Evolutionary conservation across 768 basidiomycete genomes (phyloP).

Genomic region (Tulasnella sp.): DNA sequence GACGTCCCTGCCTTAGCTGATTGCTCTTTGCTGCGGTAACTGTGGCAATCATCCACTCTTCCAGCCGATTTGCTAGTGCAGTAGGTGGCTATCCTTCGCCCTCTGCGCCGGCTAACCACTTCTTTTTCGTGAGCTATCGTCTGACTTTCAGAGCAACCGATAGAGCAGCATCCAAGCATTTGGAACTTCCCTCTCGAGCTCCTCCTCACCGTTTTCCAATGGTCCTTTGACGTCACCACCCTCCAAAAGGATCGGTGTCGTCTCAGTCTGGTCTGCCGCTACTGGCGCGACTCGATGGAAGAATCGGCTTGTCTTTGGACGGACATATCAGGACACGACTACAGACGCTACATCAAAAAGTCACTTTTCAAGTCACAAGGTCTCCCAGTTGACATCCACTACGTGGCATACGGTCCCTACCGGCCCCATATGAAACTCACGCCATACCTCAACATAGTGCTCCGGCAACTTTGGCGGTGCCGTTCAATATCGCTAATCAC

Average conservation of each 20-base stretch:
- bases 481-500: no score
- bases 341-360: not conserved
- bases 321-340: not conserved
- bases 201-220: not conserved
- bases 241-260: not conserved
- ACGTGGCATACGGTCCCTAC: not conserved
- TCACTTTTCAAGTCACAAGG: not conserved
- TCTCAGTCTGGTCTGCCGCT: not conserved
- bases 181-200: not conserved
- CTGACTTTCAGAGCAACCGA: no score
- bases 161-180: not conserved
- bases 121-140: no score
- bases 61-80: no score
- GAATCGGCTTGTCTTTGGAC: not conserved
- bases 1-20: no score
- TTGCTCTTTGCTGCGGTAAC: no score
- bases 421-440: not conserved
- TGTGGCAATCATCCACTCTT: no score
- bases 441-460: no score
- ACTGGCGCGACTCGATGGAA: not conserved
- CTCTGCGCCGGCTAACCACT: no score
- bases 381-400: not conserved
- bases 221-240: not conserved
- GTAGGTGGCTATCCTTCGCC: no score
- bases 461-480: no score